These are phyloP conservation scores for Lentinula sp. DNA, from an alignment of 768 basidiomycete genomes.

Conservation along the genomic window DNA sequence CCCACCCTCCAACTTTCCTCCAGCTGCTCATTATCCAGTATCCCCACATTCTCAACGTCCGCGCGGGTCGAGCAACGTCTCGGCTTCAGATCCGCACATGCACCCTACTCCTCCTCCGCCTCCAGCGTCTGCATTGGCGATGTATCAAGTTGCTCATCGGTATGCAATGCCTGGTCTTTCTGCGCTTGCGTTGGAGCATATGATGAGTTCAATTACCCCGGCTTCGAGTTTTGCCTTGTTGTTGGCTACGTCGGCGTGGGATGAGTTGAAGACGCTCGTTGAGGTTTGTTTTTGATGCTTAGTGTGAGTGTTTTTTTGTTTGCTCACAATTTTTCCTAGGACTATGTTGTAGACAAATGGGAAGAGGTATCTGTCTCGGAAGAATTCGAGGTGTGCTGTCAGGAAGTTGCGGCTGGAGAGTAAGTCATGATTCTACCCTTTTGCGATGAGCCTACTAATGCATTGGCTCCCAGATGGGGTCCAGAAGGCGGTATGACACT, in stretches of 20 bases:
- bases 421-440: constrained; percentile 25
- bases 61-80: constrained; percentile 16
- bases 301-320: constrained; percentile 8
- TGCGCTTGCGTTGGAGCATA: constrained; percentile 64
- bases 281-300: constrained; percentile 35
- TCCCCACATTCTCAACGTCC: constrained; percentile 41
- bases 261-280: constrained; percentile 53
- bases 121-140: constrained; percentile 66
- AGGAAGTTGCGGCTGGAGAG: constrained; percentile 72
- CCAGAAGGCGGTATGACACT: constrained; percentile 63
- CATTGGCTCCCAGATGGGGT: constrained; percentile 48
- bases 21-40: constrained; percentile 37
- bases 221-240: constrained; percentile 62
- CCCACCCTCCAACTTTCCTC: constrained; percentile 23
- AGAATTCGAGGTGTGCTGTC: constrained; percentile 65
- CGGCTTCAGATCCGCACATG: constrained; percentile 53
- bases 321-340: constrained; percentile 28
- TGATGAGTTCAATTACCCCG: constrained; percentile 63
- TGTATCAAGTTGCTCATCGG: constrained; percentile 74
- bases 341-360: constrained; percentile 76
- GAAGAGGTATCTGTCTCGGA: constrained; percentile 56
- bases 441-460: constrained; percentile 1
- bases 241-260: constrained; percentile 63
- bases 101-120: constrained; percentile 60
- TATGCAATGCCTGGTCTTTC: constrained; percentile 64